These are phyloP conservation scores for Plasmodium vinckei DNA, from an alignment of 169 alveolate species.

Conservation along the genomic window DNA sequence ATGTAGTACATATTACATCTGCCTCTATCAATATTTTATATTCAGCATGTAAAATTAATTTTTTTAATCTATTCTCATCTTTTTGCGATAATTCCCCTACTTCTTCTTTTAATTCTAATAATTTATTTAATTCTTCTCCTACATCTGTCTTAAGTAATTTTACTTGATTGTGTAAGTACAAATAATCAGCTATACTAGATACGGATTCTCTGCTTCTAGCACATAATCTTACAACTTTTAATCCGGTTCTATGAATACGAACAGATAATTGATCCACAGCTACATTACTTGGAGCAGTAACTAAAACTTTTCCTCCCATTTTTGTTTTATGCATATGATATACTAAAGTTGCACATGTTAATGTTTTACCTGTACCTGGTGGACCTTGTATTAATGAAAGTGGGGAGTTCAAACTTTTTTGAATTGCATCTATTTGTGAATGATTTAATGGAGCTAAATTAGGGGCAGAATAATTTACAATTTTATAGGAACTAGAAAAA, in stretches of 20 bases:
- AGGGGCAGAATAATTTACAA: conserved; percentile 92
- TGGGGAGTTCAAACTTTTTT: conserved; percentile 92
- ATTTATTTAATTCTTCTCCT: conserved; percentile 79
- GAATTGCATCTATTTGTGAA: conserved; percentile 93
- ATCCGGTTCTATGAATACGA: conserved; percentile 94
- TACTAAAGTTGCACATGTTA: conserved; percentile 94
- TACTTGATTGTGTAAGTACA: conserved; percentile 92
- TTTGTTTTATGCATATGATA: conserved; percentile 90
- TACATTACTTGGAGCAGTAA: conserved; percentile 96
- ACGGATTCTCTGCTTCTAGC: conserved; percentile 78
- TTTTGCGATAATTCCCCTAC: conserved; percentile 88
- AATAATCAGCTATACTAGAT: conserved; percentile 74
- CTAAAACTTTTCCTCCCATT: conserved; percentile 88
- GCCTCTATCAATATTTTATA: conserved; percentile 84
- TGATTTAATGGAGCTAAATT: conserved; percentile 94
- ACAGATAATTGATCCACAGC: conserved; percentile 97
- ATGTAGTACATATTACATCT: conserved; percentile 88
- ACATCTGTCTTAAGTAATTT: conserved; percentile 81
- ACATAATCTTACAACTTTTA: conserved; percentile 93
- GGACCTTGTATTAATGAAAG: conserved; percentile 96
- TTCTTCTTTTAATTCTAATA: conserved; percentile 85
- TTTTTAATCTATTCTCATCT: conserved; percentile 89
- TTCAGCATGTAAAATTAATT: conserved; percentile 90
- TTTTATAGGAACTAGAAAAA: conserved; percentile 7
- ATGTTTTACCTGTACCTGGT: conserved; percentile 98